phyloP scores from a whole-genome alignment of 192 early-diverging fungal species.

The Coemansia pectinata region DNA sequence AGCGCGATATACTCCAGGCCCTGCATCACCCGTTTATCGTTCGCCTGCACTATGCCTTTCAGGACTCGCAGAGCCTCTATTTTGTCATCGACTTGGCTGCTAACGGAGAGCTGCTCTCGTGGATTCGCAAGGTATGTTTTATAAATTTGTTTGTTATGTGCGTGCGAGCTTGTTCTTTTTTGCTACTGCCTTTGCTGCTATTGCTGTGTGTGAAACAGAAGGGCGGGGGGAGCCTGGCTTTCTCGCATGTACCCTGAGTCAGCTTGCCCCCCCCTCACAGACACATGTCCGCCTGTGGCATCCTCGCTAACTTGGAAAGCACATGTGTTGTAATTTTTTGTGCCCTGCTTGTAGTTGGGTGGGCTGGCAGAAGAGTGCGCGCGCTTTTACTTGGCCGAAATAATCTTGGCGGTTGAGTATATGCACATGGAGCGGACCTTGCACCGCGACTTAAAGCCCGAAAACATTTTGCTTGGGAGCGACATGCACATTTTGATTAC shows the following conservation, averaged over 20 bases:
- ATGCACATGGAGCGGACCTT: conserved; percentile 84
- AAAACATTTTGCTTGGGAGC: conserved; percentile 86
- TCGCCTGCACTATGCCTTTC: conserved; percentile 93
- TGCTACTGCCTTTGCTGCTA: not conserved
- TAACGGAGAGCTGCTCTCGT: conserved; percentile 90
- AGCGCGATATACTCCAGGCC: conserved; percentile 84
- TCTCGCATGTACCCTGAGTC: conserved; percentile 11
- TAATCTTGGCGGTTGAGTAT: conserved; percentile 83
- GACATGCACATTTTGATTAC: conserved; percentile 93
- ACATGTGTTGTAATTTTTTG: conserved; percentile 1
- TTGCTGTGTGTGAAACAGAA: not conserved
- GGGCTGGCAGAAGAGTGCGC: conserved; percentile 63
- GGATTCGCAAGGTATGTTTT: conserved; percentile 68
- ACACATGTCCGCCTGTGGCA: conserved; percentile 4
- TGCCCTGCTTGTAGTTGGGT: conserved; percentile 59
- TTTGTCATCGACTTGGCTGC: conserved; percentile 89
- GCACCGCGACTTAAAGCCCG: conserved; percentile 96
- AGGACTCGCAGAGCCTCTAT: conserved; percentile 87
- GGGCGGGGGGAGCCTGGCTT: not conserved
- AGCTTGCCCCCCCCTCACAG: not conserved
- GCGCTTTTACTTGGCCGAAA: conserved; percentile 86
- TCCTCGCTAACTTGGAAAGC: not conserved
- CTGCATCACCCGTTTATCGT: conserved; percentile 91
- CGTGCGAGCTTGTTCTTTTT: not conserved
- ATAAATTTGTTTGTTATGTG: not conserved